Evolutionary conservation across 129 eudicot genomes (phyloP), one percentile per base, ranked within the genome.

Genomic region (Centrapalus pauciflorus): DNA sequence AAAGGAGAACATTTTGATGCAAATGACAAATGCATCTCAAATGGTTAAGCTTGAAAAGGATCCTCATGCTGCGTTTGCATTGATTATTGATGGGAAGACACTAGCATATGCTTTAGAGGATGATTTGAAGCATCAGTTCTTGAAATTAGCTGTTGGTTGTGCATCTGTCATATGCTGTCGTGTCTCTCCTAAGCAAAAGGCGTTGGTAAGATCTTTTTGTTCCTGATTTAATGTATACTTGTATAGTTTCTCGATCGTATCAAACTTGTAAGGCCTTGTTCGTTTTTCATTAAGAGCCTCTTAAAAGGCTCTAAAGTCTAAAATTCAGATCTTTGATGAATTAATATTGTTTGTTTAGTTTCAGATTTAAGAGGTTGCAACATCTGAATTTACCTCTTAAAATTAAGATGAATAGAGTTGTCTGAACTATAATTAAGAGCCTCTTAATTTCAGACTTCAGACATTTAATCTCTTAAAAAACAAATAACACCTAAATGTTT

Each of bases 161-260:
- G 83, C 96, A 43, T 91, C 97, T 60, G 97, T 91, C 70, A 91
- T 91, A 59, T 91, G 97, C 74, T 91, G 97, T 40, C 96, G 97
- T 61, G 97, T 91, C 61, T 87, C 97, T 57, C 97, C 97, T 11
- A 91, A 79, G 74, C 97, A 91, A 77, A 91, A 91, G 77, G 97
- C 97, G 13, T 67, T 87, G 94, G 97, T 91, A 78, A 64, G 63
- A 32, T 61, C 29, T 12, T 78, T 6, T 57, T 33, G 46, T 54
- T 30, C 9, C 68, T 55, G 17, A 65, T 21, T 41, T 20, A 5
- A 59, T 30, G 16, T 62, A 24, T 26, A 12, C 16, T 61, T 28
- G 29, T 16, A 14, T 14, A 38, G 16, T 48, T 60, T 29, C 12
- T 12, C 16, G 25, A n/a, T 16, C 9, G 38, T 29, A 13, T 5